Percentiles rank a stretch among this genome's conserved stretches.
Conservation (phyloP, 768 basidiomycete species). For the Gelatoporia subvermispora region DNA sequence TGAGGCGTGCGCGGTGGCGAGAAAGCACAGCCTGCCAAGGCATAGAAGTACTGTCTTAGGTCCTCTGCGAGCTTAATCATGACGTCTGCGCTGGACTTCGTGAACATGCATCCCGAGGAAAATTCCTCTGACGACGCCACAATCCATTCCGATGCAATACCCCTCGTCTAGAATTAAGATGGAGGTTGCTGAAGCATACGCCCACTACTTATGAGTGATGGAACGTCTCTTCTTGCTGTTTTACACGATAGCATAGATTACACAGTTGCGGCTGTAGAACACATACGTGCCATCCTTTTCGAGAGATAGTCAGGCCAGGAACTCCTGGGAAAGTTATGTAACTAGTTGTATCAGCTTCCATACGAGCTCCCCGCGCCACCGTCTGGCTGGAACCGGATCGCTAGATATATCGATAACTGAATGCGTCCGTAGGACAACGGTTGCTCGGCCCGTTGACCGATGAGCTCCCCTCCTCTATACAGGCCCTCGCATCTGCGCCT, state of each 20-base stretch:
- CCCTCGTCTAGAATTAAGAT: background rate
- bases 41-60: conserved; percentile 22
- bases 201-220: background rate
- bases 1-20: no score
- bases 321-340: background rate
- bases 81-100: conserved; percentile 30
- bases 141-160: conserved; percentile 10
- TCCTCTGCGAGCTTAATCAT: conserved; percentile 31
- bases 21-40: no score
- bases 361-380: conserved; percentile 1
- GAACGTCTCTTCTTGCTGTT: background rate
- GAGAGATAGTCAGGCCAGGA: background rate
- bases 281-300: background rate
- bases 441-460: no score
- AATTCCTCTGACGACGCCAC: conserved; percentile 23
- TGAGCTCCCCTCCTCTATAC: no score
- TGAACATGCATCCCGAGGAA: conserved; percentile 30
- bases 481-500: no score
- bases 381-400: background rate
- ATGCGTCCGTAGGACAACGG: no score
- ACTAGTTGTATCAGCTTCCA: background rate
- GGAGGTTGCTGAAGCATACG: background rate
- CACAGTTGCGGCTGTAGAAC: background rate
- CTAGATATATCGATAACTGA: no score
- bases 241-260: background rate